These are phyloP conservation scores for Cordyceps militaris DNA, from an alignment of 2,329 filamentous ascomycete species.

Conservation along the genomic window DNA sequence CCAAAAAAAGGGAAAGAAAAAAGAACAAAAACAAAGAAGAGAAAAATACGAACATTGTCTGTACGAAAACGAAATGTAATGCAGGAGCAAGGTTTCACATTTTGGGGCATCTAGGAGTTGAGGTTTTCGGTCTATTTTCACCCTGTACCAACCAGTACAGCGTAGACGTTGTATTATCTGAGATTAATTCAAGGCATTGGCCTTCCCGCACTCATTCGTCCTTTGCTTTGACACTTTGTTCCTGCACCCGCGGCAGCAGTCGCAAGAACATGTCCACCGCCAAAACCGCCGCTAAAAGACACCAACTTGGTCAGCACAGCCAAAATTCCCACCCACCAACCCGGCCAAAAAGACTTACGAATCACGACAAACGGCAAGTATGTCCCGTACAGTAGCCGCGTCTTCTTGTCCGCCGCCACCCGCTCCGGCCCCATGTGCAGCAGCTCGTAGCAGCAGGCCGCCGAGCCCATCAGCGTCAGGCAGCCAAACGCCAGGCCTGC, in stretches of 20 bases:
- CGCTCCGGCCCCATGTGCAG: conserved; percentile 40
- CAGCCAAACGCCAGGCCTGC: conserved; percentile 44
- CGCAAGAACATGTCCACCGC: conserved; percentile 48
- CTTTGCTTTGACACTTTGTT: conserved; percentile 32
- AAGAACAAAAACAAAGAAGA: too few species aligned
- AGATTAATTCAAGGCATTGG: not conserved
- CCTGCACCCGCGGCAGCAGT: conserved; percentile 37
- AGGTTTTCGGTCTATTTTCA: not conserved
- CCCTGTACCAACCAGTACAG: not conserved
- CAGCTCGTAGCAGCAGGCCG: conserved; percentile 45
- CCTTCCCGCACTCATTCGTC: not conserved
- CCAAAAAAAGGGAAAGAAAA: too few species aligned
- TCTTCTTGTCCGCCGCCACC: conserved; percentile 38
- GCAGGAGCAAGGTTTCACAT: not conserved
- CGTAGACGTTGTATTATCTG: not conserved
- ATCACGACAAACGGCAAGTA: conserved; percentile 46
- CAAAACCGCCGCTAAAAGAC: conserved; percentile 39
- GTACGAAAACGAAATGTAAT: not conserved
- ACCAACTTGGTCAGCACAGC: not conserved
- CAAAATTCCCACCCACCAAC: not conserved
- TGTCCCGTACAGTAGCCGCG: conserved; percentile 38
- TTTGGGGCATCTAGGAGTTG: not conserved
- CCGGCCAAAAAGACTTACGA: conserved; percentile 35
- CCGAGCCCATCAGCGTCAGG: conserved; percentile 44
- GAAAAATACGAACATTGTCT: not conserved